These are phyloP conservation scores for Actinomortierella wolfii DNA, from an alignment of 371 early-diverging fungal genomes.

Conservation along the genomic window DNA sequence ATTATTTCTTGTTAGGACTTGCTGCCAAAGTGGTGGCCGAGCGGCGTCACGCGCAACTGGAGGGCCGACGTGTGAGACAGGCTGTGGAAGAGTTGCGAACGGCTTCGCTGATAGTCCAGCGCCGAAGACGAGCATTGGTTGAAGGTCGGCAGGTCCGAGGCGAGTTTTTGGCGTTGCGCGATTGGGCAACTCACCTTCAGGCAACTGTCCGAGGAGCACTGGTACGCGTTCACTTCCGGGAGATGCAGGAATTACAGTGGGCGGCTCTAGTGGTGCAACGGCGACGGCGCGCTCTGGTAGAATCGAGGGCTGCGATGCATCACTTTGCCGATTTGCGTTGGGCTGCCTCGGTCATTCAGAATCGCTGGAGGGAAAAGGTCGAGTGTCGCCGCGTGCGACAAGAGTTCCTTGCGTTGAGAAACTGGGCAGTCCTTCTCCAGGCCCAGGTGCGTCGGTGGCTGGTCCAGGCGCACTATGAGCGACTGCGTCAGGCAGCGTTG, in stretches of 20 bases:
- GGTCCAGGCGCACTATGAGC: slow-evolving; percentile 13
- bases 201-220: slow-evolving; percentile 18
- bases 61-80: slow-evolving; percentile 13
- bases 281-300: slow-evolving; percentile 2
- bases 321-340: slow-evolving; percentile 7
- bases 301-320: neutral
- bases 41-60: slow-evolving; percentile 15
- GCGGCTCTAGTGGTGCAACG: slow-evolving; percentile 25
- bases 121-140: slow-evolving; percentile 22
- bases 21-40: slow-evolving; percentile 30
- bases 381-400: slow-evolving; percentile 15
- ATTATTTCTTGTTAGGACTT: slow-evolving; percentile 13
- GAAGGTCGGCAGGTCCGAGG: slow-evolving; percentile 15
- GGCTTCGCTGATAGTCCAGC: slow-evolving; percentile 25
- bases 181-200: slow-evolving; percentile 18
- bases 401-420: slow-evolving; percentile 16
- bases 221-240: slow-evolving; percentile 4
- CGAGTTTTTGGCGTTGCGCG: slow-evolving; percentile 11
- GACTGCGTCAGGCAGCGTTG: slow-evolving; percentile 17
- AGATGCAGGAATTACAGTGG: slow-evolving; percentile 6
- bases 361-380: slow-evolving; percentile 18
- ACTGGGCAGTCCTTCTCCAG: slow-evolving; percentile 20
- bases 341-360: slow-evolving; percentile 27
- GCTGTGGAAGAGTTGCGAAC: slow-evolving; percentile 8
- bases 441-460: slow-evolving; percentile 8